These are phyloP conservation scores for Tetracentron sinense DNA, from an alignment of 164 flowering plant genomes.

Conservation along the genomic window DNA sequence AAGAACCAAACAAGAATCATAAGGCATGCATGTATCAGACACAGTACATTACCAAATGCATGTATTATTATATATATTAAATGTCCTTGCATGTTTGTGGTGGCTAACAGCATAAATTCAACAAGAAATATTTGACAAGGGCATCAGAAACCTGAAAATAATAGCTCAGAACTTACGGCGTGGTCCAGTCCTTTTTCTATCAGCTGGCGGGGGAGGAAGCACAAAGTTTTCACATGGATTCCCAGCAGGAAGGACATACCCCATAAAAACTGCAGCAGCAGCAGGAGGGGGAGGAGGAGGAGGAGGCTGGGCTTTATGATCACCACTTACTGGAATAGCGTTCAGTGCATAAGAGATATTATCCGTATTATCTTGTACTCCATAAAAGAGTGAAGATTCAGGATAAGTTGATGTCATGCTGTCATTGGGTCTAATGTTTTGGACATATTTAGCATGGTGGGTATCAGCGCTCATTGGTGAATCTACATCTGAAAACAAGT, in stretches of 20 bases:
- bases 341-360: slow-evolving; percentile 13
- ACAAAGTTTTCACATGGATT: slow-evolving; percentile 73
- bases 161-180: slow-evolving; percentile 65
- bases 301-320: slow-evolving; percentile 16
- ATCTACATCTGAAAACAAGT: slow-evolving; percentile 25
- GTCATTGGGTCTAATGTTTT: slow-evolving; percentile 7
- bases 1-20: slow-evolving; percentile 10
- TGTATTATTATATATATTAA: background rate
- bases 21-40: too few relatives aligned
- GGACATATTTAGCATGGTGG: slow-evolving; percentile 15
- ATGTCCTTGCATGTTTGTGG: background rate
- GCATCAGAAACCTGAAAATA: background rate
- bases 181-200: slow-evolving; percentile 70
- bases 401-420: slow-evolving; percentile 11
- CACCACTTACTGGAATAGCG: slow-evolving; percentile 10
- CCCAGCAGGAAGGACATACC: slow-evolving; percentile 12
- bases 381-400: slow-evolving; percentile 5
- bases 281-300: too few relatives aligned
- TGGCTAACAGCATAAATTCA: background rate
- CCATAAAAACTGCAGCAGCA: slow-evolving; percentile 7
- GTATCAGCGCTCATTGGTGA: slow-evolving; percentile 12
- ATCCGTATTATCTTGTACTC: slow-evolving; percentile 7
- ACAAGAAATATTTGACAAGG: background rate
- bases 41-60: too few relatives aligned
- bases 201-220: slow-evolving; percentile 77